These are phyloP conservation scores for Parachlorella kessleri DNA, from an alignment of 139 green algal genomes.

Conservation along the genomic window DNA sequence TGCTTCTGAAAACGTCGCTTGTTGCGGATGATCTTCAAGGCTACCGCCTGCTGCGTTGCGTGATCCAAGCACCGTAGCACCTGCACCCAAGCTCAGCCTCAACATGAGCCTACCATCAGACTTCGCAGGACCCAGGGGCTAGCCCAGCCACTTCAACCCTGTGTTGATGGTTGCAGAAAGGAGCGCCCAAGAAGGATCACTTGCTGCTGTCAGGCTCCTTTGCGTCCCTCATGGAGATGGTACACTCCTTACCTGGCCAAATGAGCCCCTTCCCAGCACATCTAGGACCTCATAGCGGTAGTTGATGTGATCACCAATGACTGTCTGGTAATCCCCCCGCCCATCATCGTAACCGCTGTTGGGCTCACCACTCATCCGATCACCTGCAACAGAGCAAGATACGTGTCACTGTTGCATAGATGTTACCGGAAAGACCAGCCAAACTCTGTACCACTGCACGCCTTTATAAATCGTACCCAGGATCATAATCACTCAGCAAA, in stretches of 20 bases:
- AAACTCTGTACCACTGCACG: neutral
- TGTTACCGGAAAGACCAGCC: neutral
- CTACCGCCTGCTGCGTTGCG: conserved; percentile 35
- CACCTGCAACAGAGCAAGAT: neutral
- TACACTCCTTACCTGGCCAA: conserved; percentile 72
- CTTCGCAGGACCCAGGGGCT: too few relatives aligned
- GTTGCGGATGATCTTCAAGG: conserved; percentile 98
- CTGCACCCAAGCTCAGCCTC: conserved; percentile 8
- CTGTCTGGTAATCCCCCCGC: conserved; percentile 13
- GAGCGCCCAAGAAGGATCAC: too few relatives aligned
- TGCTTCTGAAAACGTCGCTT: conserved; percentile 90
- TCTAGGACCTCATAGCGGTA: conserved; percentile 72
- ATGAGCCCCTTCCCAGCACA: conserved; percentile 90
- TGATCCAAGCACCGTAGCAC: conserved; percentile 76
- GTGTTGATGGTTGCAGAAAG: neutral
- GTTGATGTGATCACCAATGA: conserved; percentile 34
- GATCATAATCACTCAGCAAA: neutral
- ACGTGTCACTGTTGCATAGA: neutral
- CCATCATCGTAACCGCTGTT: conserved; percentile 22
- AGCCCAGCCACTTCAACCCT: neutral
- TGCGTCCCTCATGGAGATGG: neutral
- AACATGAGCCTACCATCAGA: too few relatives aligned
- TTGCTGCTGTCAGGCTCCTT: neutral
- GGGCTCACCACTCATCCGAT: neutral
- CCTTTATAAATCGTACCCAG: neutral